Evolutionary conservation across 176 grass and related monocot genomes (phyloP).

Genomic region (Poa pratensis): DNA sequence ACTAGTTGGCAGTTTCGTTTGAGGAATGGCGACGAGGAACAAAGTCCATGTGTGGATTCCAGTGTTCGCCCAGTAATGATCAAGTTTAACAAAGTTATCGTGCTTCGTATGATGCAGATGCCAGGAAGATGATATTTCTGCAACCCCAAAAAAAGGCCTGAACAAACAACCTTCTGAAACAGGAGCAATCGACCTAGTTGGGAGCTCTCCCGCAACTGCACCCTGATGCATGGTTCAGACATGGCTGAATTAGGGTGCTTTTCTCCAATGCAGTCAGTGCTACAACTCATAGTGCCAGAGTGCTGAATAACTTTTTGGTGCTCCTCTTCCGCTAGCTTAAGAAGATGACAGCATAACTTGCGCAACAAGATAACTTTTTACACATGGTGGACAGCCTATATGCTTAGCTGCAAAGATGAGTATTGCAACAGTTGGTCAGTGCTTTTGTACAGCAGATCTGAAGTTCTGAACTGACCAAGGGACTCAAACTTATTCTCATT

Average conservation of each 20-base stretch:
- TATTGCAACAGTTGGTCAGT: not conserved
- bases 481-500: not conserved
- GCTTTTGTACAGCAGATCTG: not conserved
- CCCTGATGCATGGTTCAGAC: not conserved
- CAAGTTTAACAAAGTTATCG: not conserved
- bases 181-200: not conserved
- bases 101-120: not conserved
- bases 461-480: not conserved
- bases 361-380: not conserved
- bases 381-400: not conserved
- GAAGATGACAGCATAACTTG: not conserved
- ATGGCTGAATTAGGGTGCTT: not conserved
- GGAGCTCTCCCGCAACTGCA: not conserved
- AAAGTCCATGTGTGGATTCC: not conserved
- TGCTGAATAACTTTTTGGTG: not conserved
- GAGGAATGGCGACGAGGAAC: not conserved
- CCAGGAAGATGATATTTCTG: not conserved
- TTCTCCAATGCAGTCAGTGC: not conserved
- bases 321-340: not conserved
- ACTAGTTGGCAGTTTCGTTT: not conserved
- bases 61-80: not conserved
- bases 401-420: not conserved
- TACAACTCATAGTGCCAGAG: not conserved
- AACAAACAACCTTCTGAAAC: not conserved
- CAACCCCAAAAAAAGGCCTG: not conserved